Percentiles rank a stretch among this genome's conserved stretches.
Conservation (phyloP, 495 filamentous ascomycete genomes). For the Neurospora terricola region DNA sequence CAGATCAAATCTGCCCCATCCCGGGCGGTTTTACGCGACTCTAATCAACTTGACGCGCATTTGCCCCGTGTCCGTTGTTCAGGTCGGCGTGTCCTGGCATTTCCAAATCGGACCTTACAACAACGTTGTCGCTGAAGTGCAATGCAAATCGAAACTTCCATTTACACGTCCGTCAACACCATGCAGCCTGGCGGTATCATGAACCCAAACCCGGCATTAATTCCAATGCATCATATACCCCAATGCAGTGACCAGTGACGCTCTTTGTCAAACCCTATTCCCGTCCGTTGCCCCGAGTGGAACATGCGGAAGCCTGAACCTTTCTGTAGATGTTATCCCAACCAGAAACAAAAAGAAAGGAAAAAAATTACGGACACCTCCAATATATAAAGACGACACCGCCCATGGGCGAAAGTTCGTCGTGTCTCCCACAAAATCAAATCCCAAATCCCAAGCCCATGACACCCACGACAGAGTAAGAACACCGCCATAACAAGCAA, state of each 20-base stretch:
- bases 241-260: not conserved
- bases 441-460: not conserved
- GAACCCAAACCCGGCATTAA: not conserved
- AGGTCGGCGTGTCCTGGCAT: not conserved
- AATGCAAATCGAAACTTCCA: not conserved
- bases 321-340: not conserved
- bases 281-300: not conserved
- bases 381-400: not conserved
- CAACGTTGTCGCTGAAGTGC: not conserved
- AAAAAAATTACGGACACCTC: not conserved
- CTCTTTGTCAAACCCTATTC: not conserved
- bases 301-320: not conserved
- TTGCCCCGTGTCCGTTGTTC: not conserved
- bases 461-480: not conserved
- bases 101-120: not conserved
- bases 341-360: not conserved
- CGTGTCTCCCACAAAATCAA: not conserved
- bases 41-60: not conserved
- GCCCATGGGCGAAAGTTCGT: not conserved
- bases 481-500: not conserved
- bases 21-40: not conserved
- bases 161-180: not conserved
- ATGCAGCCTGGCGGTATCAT: not conserved
- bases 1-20: not conserved
- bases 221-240: not conserved